phyloP scores from a whole-genome alignment of 83 land plant genomes.

The Thuja plicata region DNA sequence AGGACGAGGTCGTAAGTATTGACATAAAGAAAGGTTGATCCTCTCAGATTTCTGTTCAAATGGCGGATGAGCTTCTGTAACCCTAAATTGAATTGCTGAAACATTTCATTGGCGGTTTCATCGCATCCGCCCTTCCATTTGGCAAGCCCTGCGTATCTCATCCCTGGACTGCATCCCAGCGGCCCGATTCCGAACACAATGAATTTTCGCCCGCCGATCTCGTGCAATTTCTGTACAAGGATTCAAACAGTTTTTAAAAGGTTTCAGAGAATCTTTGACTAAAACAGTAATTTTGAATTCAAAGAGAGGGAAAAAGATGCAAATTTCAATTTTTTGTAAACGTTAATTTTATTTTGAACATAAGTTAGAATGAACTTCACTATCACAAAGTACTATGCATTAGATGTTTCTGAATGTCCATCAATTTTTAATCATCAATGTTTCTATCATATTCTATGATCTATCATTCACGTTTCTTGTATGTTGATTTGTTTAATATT shows the following conservation, averaged over 20 bases:
- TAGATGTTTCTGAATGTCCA: no score
- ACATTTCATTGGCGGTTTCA: background rate
- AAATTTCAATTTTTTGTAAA: no score
- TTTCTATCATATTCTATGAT: no score
- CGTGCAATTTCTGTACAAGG: background rate
- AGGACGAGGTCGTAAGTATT: background rate
- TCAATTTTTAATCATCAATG: no score
- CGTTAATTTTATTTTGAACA: no score
- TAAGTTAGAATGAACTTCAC: no score
- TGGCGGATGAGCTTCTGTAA: background rate
- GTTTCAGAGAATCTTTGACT: background rate
- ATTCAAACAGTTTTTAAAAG: background rate
- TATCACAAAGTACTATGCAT: no score
- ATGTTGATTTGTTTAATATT: no score
- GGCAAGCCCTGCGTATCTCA: background rate
- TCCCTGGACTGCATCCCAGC: slow-evolving; percentile 12
- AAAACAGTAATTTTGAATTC: no score
- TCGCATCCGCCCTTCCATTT: slow-evolving; percentile 1
- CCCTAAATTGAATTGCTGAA: background rate
- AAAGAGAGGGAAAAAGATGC: no score
- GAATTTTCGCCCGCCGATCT: slow-evolving; percentile 5
- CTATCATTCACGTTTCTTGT: no score
- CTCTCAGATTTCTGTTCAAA: background rate
- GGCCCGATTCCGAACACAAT: slow-evolving; percentile 7
- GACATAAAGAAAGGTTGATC: background rate